Evolutionary conservation across 495 filamentous ascomycete genomes (phyloP), one percentile per base, ranked within the genome.

Genomic region (Viridothelium virens): DNA sequence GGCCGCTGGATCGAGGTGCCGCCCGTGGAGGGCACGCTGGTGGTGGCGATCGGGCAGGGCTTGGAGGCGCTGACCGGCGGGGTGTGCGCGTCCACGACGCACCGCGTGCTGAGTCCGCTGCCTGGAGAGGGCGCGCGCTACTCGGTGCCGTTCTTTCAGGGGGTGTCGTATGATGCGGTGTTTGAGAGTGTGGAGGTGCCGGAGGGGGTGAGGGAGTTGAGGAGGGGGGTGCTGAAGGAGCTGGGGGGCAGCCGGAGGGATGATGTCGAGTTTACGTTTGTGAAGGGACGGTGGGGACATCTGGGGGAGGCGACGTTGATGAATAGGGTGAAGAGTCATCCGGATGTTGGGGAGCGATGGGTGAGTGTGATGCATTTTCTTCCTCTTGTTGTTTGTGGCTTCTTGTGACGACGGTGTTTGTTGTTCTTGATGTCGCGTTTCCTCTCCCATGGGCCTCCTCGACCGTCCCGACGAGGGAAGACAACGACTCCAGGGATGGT

Each of bases 1-100:
- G 91, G 93, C 33, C 77, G 84, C 36, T 98, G 93, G 93, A 85
- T 98, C 66, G 85, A 89, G 70, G 87, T 83, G 66, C 83, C 86
- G 44, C 88, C 87, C 2, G 74, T 85, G 2, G 75, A 77, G 0
- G 79, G 79, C 2, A 86, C 85, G 16, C 74, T 88, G 2, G 92
- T 98, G 0, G 90, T 97, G 1, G 93, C 92, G 61, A 95, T 98
- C 70, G 94, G 94, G 0, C 91, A 96, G 72, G 91, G 91, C 0
- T 79, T 98, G 31, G 92, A 97, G 76, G 93, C 93, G 1, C 78
- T 98, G 50, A 97, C 94, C 2, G 84, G 85, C 18, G 93, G 94
- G 4, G 90, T 97, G 0, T 96, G 92, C 73, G 87, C 86, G 41
- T 85, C 84, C 47, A 96, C 92, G 0, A 95, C 91, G 31, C 92